Evolutionary conservation across 768 basidiomycete species (phyloP), one percentile per base, ranked within the genome.

Genomic region (Leucogyrophana mollusca): DNA sequence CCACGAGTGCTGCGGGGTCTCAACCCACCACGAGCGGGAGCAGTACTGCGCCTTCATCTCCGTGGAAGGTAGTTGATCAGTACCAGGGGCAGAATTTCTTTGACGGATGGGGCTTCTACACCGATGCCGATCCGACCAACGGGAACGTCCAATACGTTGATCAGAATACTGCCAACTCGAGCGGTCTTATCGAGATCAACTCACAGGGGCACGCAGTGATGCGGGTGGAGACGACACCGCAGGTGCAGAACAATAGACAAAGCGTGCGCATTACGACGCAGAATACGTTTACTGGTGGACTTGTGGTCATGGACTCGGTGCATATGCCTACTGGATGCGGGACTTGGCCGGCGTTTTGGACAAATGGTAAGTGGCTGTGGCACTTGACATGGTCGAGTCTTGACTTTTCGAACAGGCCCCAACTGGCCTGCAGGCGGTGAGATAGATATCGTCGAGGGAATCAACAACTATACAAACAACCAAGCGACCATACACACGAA

Each of bases 251-350:
- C 33, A 85, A 77, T 44, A 80, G 94, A 49, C 76, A 81, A 64
- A 85, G 87, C 53, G 76, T 95, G 32, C 83, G 94, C 52, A 86
- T 97, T 54, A 82, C 80, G 39, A 82, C 85, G 0, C 60, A 81
- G 22, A 62, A 70, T 42, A 65, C 69, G 3, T 87, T 79, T 57
- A 86, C 77, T 25, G 80, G 80, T 7, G 84, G 77, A 30, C 72
- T 96, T 27, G 73, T 93, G 51, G 72, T 94, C 37, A 76, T 94
- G 74, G 91, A 94, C 65, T 79, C 90, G 20, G 74, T 82, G 20
- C 92, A 95, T 62, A 91, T 94, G 85, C 92, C 92, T 7, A 83
- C 83, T 0, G 93, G 92, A 11, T 94, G 92, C 65, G 92, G 84
- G 30, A 84, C 83, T 20, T 93, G 90, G 91, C 90, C 89, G 67